Percentiles rank a stretch among this genome's conserved stretches.
Evolutionary conservation across 164 flowering plant genomes (phyloP).

Genomic region (Sedum album): DNA sequence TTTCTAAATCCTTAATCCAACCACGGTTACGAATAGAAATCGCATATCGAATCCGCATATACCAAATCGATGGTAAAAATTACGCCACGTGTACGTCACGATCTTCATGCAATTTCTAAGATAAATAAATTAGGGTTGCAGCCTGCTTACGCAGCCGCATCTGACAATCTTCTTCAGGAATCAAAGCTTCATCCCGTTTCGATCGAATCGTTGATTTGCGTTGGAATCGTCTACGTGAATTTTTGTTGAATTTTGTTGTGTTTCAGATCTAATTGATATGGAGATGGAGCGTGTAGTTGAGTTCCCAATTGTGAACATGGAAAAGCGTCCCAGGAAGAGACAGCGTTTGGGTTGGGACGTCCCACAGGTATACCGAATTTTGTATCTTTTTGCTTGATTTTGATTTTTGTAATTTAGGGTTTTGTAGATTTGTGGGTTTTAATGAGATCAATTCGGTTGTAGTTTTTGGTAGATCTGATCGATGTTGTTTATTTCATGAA

Average conservation of each 20-base stretch:
- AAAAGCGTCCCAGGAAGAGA: conserved; percentile 66
- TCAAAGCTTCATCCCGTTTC: background rate
- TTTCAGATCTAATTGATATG: conserved; percentile 24
- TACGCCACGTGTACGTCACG: background rate
- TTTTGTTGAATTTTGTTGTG: background rate
- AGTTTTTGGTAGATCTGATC: too few species aligned
- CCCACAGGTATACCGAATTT: conserved; percentile 46
- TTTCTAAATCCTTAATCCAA: background rate
- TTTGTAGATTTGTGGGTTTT: too few species aligned
- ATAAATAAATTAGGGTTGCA: background rate
- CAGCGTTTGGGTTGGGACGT: conserved; percentile 72
- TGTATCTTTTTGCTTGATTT: conserved; percentile 21
- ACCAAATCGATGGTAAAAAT: background rate
- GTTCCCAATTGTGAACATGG: conserved; percentile 55
- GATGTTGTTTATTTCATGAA: too few species aligned
- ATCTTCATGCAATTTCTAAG: background rate
- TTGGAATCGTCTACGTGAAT: background rate
- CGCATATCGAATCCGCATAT: background rate
- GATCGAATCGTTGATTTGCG: background rate
- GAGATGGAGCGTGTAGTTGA: conserved; percentile 65
- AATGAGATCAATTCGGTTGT: too few species aligned
- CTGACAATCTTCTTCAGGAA: background rate
- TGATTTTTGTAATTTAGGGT: too few species aligned
- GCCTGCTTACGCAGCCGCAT: background rate
- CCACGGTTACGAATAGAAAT: background rate